Evolutionary conservation across 306 rosid genomes (phyloP).

Genomic region (Fragaria vesca): DNA sequence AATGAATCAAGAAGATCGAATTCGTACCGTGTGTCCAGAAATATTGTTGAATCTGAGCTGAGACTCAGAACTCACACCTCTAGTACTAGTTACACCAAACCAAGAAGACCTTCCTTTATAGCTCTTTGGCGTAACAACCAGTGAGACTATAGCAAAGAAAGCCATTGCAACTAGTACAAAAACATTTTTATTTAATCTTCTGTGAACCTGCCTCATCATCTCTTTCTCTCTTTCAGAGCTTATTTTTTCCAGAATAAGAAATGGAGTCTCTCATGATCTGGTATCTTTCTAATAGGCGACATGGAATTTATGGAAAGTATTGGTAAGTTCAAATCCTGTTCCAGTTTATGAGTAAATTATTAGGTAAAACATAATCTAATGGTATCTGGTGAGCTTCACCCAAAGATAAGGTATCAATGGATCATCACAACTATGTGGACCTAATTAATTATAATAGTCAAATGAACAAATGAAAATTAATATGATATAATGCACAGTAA

Average conservation of each 20-base stretch:
- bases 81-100: background rate
- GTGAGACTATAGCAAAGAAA: conserved; percentile 14
- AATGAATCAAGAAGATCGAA: background rate
- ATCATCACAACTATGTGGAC: conserved; percentile 4
- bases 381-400: background rate
- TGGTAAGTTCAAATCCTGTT: background rate
- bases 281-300: background rate
- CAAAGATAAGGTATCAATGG: background rate
- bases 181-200: conserved; percentile 1
- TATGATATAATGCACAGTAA: background rate
- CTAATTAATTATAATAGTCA: background rate
- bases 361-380: background rate
- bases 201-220: background rate
- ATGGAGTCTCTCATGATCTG: background rate
- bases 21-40: background rate
- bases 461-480: background rate
- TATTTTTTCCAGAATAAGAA: background rate
- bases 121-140: conserved; percentile 7
- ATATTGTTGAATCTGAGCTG: background rate
- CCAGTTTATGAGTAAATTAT: background rate
- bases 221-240: background rate
- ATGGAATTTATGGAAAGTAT: background rate
- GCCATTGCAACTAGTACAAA: conserved; percentile 9
- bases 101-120: background rate
- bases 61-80: background rate